Evolutionary conservation across 176 grass and related monocot species (phyloP).

Genomic region (Neostapfia colusana): DNA sequence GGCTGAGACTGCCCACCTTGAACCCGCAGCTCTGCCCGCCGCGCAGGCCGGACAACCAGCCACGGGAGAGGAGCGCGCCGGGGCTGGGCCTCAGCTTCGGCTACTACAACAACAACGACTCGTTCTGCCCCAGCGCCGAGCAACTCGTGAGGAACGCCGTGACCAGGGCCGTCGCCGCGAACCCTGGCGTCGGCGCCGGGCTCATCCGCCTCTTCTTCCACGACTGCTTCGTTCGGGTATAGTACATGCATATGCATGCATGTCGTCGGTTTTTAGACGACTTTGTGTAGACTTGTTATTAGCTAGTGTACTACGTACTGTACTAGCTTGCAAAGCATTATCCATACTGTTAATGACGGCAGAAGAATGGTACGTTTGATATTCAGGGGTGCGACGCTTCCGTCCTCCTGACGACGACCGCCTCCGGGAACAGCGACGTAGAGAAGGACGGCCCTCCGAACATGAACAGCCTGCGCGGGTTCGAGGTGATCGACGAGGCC

Average conservation of each 20-base stretch:
- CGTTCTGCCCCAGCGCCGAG: not conserved
- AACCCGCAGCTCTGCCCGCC: not conserved
- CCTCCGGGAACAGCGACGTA: not conserved
- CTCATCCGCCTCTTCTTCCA: conserved; percentile 25
- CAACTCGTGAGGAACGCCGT: not conserved
- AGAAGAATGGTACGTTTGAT: too few relatives aligned
- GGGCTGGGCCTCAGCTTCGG: not conserved
- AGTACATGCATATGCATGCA: too few relatives aligned
- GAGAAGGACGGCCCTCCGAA: conserved; percentile 24
- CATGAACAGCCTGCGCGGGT: conserved; percentile 23
- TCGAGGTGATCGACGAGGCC: conserved; percentile 38
- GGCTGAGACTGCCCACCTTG: not conserved
- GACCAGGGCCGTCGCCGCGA: not conserved
- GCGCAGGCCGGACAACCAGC: too few relatives aligned
- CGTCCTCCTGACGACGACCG: conserved; percentile 39
- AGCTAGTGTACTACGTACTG: too few relatives aligned
- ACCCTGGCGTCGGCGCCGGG: not conserved
- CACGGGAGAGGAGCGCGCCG: not conserved
- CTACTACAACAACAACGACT: not conserved
- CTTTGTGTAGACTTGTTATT: too few relatives aligned
- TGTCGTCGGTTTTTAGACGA: too few relatives aligned
- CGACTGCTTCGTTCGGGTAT: conserved; percentile 12
- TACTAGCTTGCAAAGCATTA: too few relatives aligned
- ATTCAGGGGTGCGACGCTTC: conserved; percentile 60
- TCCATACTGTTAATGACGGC: too few relatives aligned